Base-by-base conservation (phyloP, 306 rosid genomes). In the Pueraria montana region DNA sequence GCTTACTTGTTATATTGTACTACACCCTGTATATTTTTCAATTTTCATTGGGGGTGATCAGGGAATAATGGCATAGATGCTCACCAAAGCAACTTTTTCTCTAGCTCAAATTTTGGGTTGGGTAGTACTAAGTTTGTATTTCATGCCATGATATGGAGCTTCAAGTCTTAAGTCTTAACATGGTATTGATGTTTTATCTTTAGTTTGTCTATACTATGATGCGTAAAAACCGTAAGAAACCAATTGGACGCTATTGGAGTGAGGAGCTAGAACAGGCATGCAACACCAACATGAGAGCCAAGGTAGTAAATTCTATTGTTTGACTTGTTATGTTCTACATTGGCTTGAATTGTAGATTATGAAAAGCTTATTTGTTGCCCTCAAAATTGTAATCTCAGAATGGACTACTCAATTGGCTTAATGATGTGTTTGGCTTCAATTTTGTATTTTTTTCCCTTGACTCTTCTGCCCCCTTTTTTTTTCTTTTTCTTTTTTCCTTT, bases 11-110 rank as follows among this genome's bases (percentile, higher is more conserved):
- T 78, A 68, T 20, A 62, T 52, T 49, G 55, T 50, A 81, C 71
- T 55, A 73, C 75, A 69, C 76, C 75, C 53, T 82, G 88, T 87
- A 74, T 82, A 82, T 16, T 84, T 74, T 69, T 62, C 68, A 62
- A 62, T 27, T 64, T 64, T 79, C 49, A 21, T 53, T 68, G 42
- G 67, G 70, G 70, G 14, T 68, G 76, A 74, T 74, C 73, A 61
- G 48, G 80, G 83, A 84, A 88, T 83, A 82, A 82, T 52, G 80
- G 42, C 72, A 76, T n/a, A 72, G 72, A 50, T 87, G 79, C 50
- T 78, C 50, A 66, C 24, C 46, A 56, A 20, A 21, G 67, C 12
- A 76, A 64, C 43, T 20, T 74, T 56, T 18, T 80, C 73, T 59
- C 26, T 38, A 36, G 34, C 48, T 79, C 46, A 24, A 58, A 24